Evolutionary conservation across 257 asterid genomes (phyloP).

Genomic region (Cordia subcordata): DNA sequence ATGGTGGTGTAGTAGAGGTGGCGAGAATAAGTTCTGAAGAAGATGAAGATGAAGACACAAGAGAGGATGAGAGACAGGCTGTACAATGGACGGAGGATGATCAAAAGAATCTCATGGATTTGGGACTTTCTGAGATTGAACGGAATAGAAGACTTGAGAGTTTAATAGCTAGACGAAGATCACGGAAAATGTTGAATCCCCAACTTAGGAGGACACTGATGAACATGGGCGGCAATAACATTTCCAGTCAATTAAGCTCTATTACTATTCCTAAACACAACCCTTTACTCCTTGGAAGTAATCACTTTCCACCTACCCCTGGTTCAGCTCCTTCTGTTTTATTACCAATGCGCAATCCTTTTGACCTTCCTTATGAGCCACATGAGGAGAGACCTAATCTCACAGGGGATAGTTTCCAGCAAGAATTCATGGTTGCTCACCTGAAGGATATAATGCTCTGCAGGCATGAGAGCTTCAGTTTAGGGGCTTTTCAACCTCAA

Average conservation of each 20-base stretch:
- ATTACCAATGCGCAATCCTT: slow-evolving; percentile 67
- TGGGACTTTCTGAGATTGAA: slow-evolving; percentile 58
- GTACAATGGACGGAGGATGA: slow-evolving; percentile 40
- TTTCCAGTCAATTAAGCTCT: slow-evolving; percentile 27
- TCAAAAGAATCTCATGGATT: slow-evolving; percentile 50
- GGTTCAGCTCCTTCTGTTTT: slow-evolving; percentile 84
- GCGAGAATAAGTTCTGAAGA: slow-evolving; percentile 25
- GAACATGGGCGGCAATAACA: slow-evolving; percentile 36
- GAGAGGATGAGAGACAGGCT: slow-evolving; percentile 25
- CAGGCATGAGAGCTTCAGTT: slow-evolving; percentile 63
- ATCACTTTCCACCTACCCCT: slow-evolving; percentile 48
- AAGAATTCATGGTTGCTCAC: slow-evolving; percentile 46
- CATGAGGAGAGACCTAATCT: slow-evolving; percentile 82
- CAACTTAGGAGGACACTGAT: slow-evolving; percentile 42
- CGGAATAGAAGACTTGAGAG: slow-evolving; percentile 78
- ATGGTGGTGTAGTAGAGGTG: slow-evolving; percentile 6
- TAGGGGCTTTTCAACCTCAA: slow-evolving; percentile 30
- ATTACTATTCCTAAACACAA: slow-evolving; percentile 40
- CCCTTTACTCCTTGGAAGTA: slow-evolving; percentile 3
- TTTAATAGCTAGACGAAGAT: slow-evolving; percentile 79
- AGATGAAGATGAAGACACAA: slow-evolving; percentile 31
- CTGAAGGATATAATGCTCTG: slow-evolving; percentile 43
- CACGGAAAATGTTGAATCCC: slow-evolving; percentile 43
- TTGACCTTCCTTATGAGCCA: slow-evolving; percentile 90
- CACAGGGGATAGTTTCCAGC: slow-evolving; percentile 71